These are phyloP conservation scores for Creolimax fragrantissima DNA, from an alignment of 78 protist species.

Conservation along the genomic window DNA sequence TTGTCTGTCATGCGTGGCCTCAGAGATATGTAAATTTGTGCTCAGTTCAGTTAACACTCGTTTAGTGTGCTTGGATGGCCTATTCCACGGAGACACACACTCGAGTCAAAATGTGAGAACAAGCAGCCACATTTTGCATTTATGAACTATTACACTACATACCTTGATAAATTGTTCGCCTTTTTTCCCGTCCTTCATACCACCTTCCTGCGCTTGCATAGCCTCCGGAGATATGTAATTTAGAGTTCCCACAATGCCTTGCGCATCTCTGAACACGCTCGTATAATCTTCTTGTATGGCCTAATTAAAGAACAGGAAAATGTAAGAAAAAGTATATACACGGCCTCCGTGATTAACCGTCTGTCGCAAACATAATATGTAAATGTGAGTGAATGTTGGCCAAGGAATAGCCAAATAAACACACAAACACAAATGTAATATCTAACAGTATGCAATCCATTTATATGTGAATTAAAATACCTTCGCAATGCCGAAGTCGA, in stretches of 20 bases:
- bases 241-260: slow-evolving; percentile 71
- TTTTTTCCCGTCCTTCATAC: not conserved
- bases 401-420: not conserved
- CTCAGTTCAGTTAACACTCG: no score
- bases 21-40: no score
- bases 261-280: not conserved
- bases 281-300: slow-evolving; percentile 34
- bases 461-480: not conserved
- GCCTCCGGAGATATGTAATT: slow-evolving; percentile 97
- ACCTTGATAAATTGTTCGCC: slow-evolving; percentile 6
- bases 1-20: no score
- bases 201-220: slow-evolving; percentile 19
- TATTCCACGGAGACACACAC: no score
- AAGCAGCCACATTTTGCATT: no score
- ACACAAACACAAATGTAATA: not conserved
- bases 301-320: no score
- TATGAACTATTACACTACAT: no score
- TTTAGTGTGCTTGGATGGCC: no score
- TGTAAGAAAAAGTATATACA: no score
- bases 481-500: slow-evolving; percentile 97
- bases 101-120: no score
- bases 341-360: no score
- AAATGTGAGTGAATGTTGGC: not conserved
- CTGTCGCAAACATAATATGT: not conserved
- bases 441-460: not conserved